Evolutionary conservation across 2,329 filamentous ascomycete species (phyloP), one percentile per base, ranked within the genome.

Genomic region (Calonectria montana): DNA sequence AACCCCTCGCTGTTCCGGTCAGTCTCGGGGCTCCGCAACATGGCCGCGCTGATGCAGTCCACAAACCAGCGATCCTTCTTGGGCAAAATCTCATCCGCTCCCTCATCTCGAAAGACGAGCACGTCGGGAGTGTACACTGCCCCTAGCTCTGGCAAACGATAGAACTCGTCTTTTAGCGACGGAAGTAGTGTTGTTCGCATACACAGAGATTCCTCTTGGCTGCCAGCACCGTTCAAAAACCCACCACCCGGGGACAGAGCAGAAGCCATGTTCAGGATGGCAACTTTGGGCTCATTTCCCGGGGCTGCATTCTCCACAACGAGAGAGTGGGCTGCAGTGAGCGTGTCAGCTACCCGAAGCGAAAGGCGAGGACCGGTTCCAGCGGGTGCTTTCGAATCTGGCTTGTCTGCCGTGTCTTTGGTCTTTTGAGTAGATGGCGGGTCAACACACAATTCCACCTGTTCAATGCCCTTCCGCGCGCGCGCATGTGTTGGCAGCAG

Each of bases 241-340:
- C 91, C 91, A 9, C 91, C 91, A 15, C 91, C 91, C 0, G 91
- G 89, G 0, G 86, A 86, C 0, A 91, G 84, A 0, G 90, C 89
- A 0, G 90, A 92, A 0, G 90, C 90, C 90, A 92, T 92, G 79
- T 91, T 92, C 3, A 93, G 83, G 27, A 93, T 83, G 4, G 86
- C 89, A 1, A 90, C 84, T 43, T 87, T 82, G 10, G 77, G 67
- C 15, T 50, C 53, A n/a, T 47, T 45, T 2, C 66, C 69, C 1
- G 65, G 31, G 1, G 67, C 10, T 0, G 62, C 48, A 27, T 73
- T 53, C 16, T 62, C 47, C 2, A 63, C 18, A 5, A 78, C 27
- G 13, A 79, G 75, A 8, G 65, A 68, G 12, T 50, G 75, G 0
- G 90, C 90, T 1, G 88, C 89, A 2, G 85, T 82, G 5, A 93